These are phyloP conservation scores for Rutstroemia sydowiana DNA, from an alignment of 2,329 filamentous ascomycete genomes.

Conservation along the genomic window DNA sequence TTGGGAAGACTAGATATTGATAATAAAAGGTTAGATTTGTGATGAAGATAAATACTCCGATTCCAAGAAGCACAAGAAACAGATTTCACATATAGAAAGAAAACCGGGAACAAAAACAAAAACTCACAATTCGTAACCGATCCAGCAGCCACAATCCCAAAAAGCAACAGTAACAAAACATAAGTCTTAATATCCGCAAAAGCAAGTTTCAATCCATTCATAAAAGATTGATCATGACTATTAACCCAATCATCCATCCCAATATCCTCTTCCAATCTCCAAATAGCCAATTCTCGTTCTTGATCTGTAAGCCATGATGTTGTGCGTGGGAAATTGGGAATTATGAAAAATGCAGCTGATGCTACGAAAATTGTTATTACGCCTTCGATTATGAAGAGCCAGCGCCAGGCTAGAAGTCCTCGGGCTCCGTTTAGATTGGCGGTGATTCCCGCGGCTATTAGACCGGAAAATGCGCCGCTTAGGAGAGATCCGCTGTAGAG, in stretches of 20 bases:
- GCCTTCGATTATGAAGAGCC: conserved; percentile 43
- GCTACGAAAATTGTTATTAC: conserved; percentile 31
- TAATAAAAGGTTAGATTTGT: too few relatives aligned
- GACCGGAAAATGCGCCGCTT: conserved; percentile 42
- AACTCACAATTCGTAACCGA: too few relatives aligned
- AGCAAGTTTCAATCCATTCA: conserved; percentile 5
- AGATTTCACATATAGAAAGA: too few relatives aligned
- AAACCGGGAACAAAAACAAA: too few relatives aligned
- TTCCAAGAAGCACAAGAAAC: too few relatives aligned
- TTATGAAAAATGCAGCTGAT: conserved; percentile 22
- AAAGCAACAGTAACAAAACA: background rate
- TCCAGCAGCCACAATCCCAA: conserved; percentile 4
- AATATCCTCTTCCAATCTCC: conserved; percentile 11
- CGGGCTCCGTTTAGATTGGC: conserved; percentile 38
- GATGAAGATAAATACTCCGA: too few relatives aligned
- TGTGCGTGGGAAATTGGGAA: conserved; percentile 48
- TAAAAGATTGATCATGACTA: conserved; percentile 4
- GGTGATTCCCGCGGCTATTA: conserved; percentile 42
- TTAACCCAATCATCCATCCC: conserved; percentile 10
- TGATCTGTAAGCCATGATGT: conserved; percentile 45
- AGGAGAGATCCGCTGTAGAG: conserved; percentile 39
- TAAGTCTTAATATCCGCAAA: background rate
- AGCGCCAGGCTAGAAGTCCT: conserved; percentile 44
- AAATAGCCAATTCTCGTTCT: conserved; percentile 35
- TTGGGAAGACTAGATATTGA: conserved; percentile 49